phyloP scores from a whole-genome alignment of 371 early-diverging fungal species.

The Rhizopus stolonifer region DNA sequence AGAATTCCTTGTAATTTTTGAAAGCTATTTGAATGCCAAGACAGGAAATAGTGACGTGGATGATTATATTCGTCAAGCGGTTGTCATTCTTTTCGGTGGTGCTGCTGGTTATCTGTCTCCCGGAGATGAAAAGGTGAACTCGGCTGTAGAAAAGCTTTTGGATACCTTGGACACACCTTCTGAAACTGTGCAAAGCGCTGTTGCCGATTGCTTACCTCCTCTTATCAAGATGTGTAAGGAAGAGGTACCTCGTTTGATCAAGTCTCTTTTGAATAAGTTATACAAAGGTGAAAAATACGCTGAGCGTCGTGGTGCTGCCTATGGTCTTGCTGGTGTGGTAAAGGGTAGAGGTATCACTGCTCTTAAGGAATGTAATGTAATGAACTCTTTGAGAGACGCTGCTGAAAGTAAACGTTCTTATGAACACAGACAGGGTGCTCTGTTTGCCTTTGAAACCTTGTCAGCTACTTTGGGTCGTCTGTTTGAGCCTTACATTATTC shows the following conservation, averaged over 20 bases:
- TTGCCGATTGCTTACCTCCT: conserved; percentile 93
- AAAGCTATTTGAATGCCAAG: conserved; percentile 70
- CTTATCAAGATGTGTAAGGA: conserved; percentile 74
- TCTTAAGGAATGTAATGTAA: conserved; percentile 82
- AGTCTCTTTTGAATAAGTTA: conserved; percentile 67
- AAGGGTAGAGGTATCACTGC: conserved; percentile 90
- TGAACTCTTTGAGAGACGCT: conserved; percentile 79
- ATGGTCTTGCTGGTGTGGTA: conserved; percentile 94
- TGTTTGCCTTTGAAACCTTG: conserved; percentile 92
- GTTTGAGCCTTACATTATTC: conserved; percentile 97
- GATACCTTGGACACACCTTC: conserved; percentile 92
- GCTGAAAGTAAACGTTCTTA: conserved; percentile 76
- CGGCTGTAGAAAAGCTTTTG: conserved; percentile 83
- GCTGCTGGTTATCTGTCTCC: conserved; percentile 84
- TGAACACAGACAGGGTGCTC: conserved; percentile 87
- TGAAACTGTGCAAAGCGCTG: conserved; percentile 93
- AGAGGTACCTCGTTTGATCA: conserved; percentile 63
- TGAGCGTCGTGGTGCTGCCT: conserved; percentile 92
- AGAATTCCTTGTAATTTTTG: conserved; percentile 73
- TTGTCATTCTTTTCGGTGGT: conserved; percentile 90
- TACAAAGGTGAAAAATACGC: conserved; percentile 82
- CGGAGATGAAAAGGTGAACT: conserved; percentile 71
- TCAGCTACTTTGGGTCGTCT: conserved; percentile 83
- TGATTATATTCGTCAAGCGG: conserved; percentile 85
- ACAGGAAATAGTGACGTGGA: conserved; percentile 62